Evolutionary conservation across 1,284 basidiomycete genomes (phyloP).

Genomic region (Rugosomyces carneus): DNA sequence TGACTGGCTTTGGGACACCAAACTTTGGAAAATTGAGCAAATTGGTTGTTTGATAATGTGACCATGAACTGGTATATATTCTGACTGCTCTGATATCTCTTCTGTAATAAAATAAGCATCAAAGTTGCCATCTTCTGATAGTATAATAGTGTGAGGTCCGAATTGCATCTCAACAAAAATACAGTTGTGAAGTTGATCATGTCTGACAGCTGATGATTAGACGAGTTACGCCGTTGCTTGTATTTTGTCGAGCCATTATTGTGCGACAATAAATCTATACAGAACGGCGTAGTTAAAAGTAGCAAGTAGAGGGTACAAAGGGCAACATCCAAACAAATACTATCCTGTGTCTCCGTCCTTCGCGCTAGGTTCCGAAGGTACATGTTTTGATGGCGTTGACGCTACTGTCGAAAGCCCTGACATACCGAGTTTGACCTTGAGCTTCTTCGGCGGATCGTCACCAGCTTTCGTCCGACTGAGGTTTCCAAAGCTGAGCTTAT

Average conservation of each 20-base stretch:
- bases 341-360: slow-evolving; percentile 73
- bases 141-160: no score
- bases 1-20: slow-evolving; percentile 10
- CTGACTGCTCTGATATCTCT: no score
- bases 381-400: slow-evolving; percentile 28
- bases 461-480: slow-evolving; percentile 37
- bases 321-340: not conserved
- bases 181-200: no score
- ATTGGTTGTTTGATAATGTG: not conserved
- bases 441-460: slow-evolving; percentile 69
- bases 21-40: slow-evolving; percentile 10
- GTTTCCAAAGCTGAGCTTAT: slow-evolving; percentile 22
- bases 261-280: slow-evolving; percentile 9
- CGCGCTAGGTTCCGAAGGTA: slow-evolving; percentile 55
- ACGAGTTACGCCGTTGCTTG: no score
- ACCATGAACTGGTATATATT: no score
- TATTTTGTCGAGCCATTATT: no score
- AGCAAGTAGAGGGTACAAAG: not conserved
- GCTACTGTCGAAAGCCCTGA: slow-evolving; percentile 39
- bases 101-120: no score
- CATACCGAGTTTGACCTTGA: slow-evolving; percentile 66
- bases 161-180: no score
- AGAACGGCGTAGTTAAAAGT: slow-evolving; percentile 6
- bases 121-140: no score
- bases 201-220: no score